A percentile compares a stretch with the other conserved stretches of the same genome.
These are phyloP conservation scores for Ganoderma boninense DNA, from an alignment of 1,284 basidiomycete species.

Conservation along the genomic window DNA sequence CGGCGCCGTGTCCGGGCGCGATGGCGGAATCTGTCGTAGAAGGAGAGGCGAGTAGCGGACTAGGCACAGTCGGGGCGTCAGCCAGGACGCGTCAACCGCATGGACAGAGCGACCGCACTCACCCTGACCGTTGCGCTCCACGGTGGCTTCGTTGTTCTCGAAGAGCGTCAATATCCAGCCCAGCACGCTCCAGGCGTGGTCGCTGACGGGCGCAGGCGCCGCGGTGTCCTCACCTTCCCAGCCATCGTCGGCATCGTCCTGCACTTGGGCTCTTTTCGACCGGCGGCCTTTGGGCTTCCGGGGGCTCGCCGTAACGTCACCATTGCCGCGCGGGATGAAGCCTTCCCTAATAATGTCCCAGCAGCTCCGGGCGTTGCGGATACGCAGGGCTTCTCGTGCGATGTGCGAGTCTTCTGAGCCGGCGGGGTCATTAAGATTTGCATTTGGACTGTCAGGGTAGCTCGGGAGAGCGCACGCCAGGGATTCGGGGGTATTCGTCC, in stretches of 20 bases:
- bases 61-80: conserved; percentile 36
- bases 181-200: conserved; percentile 70
- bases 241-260: conserved; percentile 35
- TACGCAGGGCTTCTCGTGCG: conserved; percentile 58
- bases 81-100: conserved; percentile 11
- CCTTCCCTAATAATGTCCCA: conserved; percentile 68
- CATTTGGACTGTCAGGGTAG: conserved; percentile 42
- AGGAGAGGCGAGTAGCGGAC: conserved; percentile 66
- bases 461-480: conserved; percentile 64
- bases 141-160: conserved; percentile 63
- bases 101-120: conserved; percentile 22
- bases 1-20: conserved; percentile 53
- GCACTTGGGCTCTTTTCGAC: conserved; percentile 17
- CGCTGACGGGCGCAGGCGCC: conserved; percentile 52
- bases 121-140: conserved; percentile 45
- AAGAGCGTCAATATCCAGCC: conserved; percentile 71
- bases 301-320: conserved; percentile 17
- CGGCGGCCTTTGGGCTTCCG: conserved; percentile 36
- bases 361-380: conserved; percentile 61
- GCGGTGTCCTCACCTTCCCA: conserved; percentile 39
- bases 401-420: conserved; percentile 65
- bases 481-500: conserved; percentile 62
- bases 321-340: conserved; percentile 51
- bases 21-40: conserved; percentile 69
- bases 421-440: conserved; percentile 19